Evolutionary conservation across 768 basidiomycete species (phyloP).

Genomic region (Ramaria sp.): DNA sequence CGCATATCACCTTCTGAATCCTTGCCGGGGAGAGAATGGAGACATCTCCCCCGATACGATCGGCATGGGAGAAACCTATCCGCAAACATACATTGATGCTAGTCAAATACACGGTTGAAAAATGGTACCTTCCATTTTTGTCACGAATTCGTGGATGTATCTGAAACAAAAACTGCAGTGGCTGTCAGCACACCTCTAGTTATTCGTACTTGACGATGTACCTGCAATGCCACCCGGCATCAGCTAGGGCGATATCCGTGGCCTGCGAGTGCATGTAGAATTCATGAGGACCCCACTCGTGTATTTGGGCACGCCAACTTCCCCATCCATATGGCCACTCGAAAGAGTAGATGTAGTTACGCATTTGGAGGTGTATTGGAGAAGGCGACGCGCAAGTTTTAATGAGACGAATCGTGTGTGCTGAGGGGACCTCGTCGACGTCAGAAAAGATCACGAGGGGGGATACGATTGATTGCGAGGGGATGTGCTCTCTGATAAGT

Average conservation of each 20-base stretch:
- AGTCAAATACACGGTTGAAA: too few relatives aligned
- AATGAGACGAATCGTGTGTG: conserved; percentile 40
- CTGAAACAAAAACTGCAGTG: conserved; percentile 35
- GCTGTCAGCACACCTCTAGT: too few relatives aligned
- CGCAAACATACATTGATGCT: too few relatives aligned
- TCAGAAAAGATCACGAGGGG: conserved; percentile 50
- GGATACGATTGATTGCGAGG: conserved; percentile 20
- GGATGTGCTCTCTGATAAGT: conserved; percentile 30
- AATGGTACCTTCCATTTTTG: conserved; percentile 35
- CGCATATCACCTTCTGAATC: conserved; percentile 50
- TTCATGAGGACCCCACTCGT: conserved; percentile 28
- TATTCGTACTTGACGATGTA: conserved; percentile 18
- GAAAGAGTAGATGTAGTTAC: conserved; percentile 35
- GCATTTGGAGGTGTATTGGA: conserved; percentile 49
- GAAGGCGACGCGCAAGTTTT: conserved; percentile 41
- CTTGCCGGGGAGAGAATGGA: conserved; percentile 36
- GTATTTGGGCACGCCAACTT: conserved; percentile 48
- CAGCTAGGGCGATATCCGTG: conserved; percentile 38
- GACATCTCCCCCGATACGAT: conserved; percentile 40
- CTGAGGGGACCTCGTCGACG: conserved; percentile 50
- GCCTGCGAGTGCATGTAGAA: conserved; percentile 41
- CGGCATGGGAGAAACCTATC: conserved; percentile 41
- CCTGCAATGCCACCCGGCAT: conserved; percentile 62
- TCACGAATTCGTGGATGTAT: conserved; percentile 43
- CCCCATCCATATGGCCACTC: conserved; percentile 46